These are phyloP conservation scores for Penicillium odoratum DNA, from an alignment of 495 filamentous ascomycete genomes.

Conservation along the genomic window DNA sequence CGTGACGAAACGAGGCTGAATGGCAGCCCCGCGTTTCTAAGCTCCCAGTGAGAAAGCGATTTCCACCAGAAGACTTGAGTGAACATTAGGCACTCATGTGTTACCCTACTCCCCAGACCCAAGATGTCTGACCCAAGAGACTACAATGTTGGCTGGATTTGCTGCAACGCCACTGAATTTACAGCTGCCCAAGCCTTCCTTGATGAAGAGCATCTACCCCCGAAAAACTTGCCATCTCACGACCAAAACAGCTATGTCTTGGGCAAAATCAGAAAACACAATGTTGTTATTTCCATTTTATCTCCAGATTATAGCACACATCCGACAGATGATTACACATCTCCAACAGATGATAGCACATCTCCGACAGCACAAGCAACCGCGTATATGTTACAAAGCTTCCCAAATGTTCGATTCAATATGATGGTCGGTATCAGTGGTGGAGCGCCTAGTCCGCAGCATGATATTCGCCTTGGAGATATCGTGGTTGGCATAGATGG, in stretches of 20 bases:
- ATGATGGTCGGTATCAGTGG: conserved; percentile 31
- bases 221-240: neutral
- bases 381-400: conserved; percentile 32
- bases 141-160: conserved; percentile 13
- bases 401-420: conserved; percentile 30
- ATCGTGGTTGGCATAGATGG: conserved; percentile 16
- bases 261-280: conserved; percentile 34
- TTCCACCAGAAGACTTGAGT: too few species aligned
- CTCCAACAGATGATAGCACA: neutral
- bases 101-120: too few species aligned
- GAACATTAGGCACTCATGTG: too few species aligned
- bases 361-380: neutral
- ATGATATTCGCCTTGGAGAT: conserved; percentile 28
- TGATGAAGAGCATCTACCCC: conserved; percentile 6
- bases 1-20: too few species aligned
- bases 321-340: neutral
- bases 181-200: conserved; percentile 6
- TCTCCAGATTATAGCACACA: conserved; percentile 15
- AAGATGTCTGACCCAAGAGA: conserved; percentile 1
- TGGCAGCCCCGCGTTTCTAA: too few species aligned
- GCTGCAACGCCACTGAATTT: conserved; percentile 5
- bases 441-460: conserved; percentile 18
- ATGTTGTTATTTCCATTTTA: conserved; percentile 30
- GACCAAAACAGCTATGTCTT: conserved; percentile 37
- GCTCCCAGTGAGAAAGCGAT: too few species aligned